Percentiles rank a stretch among this genome's conserved stretches.
phyloP scores from a whole-genome alignment of 805 yeast species.

The Candida cerambycidarum region DNA sequence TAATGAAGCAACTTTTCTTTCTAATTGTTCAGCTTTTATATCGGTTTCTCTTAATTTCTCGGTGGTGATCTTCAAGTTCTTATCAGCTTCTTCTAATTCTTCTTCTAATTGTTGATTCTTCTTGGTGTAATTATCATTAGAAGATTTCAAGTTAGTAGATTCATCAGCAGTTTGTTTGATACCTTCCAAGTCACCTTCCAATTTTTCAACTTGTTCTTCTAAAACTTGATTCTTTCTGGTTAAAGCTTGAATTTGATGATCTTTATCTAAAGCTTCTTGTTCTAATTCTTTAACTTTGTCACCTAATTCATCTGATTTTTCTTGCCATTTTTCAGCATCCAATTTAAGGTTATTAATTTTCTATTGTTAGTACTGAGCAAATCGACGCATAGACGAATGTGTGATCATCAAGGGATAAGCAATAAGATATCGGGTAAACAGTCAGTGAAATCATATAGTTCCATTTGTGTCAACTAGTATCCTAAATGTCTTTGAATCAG shows the following conservation, averaged over 20 bases:
- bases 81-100: conserved; percentile 87
- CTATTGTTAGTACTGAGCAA: conserved; percentile 42
- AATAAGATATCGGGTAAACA: too few species aligned
- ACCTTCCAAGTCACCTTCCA: conserved; percentile 70
- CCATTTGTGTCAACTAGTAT: too few species aligned
- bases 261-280: conserved; percentile 89
- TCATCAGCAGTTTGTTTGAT: conserved; percentile 88
- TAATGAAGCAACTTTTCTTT: conserved; percentile 87
- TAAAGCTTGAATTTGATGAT: conserved; percentile 90
- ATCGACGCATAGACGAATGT: too few species aligned
- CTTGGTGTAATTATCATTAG: conserved; percentile 88
- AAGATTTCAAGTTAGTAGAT: conserved; percentile 80
- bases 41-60: conserved; percentile 94
- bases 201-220: conserved; percentile 79
- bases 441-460: too few species aligned
- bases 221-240: conserved; percentile 87
- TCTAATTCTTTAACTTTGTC: conserved; percentile 84
- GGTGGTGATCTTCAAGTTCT: conserved; percentile 88
- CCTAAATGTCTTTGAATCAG: too few species aligned
- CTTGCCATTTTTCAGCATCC: conserved; percentile 97
- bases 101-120: conserved; percentile 87
- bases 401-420: too few species aligned
- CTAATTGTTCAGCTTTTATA: conserved; percentile 92
- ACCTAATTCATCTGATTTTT: conserved; percentile 85
- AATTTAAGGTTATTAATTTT: conserved; percentile 85